These are phyloP conservation scores for Xerocomus amazonicus DNA, from an alignment of 1,284 basidiomycete genomes.

Conservation along the genomic window DNA sequence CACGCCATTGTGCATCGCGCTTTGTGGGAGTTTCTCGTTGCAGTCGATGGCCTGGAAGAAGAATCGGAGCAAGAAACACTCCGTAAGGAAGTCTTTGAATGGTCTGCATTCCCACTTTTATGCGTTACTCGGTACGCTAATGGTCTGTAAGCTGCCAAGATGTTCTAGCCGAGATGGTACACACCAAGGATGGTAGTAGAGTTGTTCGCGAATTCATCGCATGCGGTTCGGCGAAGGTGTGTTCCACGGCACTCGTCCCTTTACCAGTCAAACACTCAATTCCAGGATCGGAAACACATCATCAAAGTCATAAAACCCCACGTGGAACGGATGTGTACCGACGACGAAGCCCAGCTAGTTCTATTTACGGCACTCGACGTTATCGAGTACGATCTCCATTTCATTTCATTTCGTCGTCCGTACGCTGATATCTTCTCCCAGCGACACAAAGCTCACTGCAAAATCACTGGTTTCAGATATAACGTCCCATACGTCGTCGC, in stretches of 20 bases:
- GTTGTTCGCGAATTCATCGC: constrained; percentile 80
- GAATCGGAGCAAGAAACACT: constrained; percentile 44
- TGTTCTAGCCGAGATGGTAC: constrained; percentile 83
- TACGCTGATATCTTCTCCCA: constrained; percentile 30
- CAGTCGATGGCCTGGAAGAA: constrained; percentile 48
- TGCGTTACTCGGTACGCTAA: constrained; percentile 5
- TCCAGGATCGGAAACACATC: constrained; percentile 82
- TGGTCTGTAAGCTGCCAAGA: constrained; percentile 64
- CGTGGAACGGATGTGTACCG: constrained; percentile 77
- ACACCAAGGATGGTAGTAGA: constrained; percentile 88
- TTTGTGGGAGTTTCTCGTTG: constrained; percentile 71
- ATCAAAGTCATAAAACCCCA: constrained; percentile 85
- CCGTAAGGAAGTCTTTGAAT: constrained; percentile 26
- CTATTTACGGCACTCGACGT: constrained; percentile 85
- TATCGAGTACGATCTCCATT: constrained; percentile 60
- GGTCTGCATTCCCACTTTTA: constrained; percentile 1
- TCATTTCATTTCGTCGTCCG: not conserved
- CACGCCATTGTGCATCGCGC: constrained; percentile 84
- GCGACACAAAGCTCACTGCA: constrained; percentile 82
- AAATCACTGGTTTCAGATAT: constrained; percentile 75
- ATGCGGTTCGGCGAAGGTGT: constrained; percentile 74
- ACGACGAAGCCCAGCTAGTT: constrained; percentile 85
- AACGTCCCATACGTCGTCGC: constrained; percentile 48
- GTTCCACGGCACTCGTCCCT: not conserved
- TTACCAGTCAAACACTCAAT: not conserved